Conservation (phyloP, 306 rosid species). For the Medicago lupulina region DNA sequence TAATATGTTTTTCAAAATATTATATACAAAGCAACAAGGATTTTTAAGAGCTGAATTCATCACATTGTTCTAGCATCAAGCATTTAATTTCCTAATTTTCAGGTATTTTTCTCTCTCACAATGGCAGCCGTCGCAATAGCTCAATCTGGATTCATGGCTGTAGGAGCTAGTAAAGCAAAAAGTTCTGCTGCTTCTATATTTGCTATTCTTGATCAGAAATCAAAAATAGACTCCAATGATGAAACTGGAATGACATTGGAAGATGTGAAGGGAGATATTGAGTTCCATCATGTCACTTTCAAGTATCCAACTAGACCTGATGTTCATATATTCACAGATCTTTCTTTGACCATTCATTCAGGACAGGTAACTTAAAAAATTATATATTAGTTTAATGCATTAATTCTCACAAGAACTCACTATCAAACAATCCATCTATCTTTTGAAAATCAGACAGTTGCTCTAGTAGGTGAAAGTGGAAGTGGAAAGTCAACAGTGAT, state of each 20-base stretch:
- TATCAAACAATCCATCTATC: too few relatives aligned
- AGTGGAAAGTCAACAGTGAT: too few relatives aligned
- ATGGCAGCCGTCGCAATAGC: constrained; percentile 60
- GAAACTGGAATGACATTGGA: neutral
- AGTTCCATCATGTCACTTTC: neutral
- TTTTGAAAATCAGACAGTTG: too few relatives aligned
- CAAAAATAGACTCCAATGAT: too few relatives aligned
- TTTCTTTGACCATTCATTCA: neutral
- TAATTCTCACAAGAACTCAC: too few relatives aligned
- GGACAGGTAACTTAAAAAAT: too few relatives aligned
- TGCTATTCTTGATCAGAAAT: constrained; percentile 19
- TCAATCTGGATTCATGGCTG: constrained; percentile 33
- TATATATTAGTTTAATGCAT: too few relatives aligned
- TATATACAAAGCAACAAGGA: too few relatives aligned
- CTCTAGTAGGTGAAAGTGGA: too few relatives aligned
- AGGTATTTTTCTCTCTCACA: neutral
- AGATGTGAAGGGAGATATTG: neutral
- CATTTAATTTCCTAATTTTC: neutral
- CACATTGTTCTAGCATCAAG: neutral
- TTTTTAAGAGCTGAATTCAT: constrained; percentile 14
- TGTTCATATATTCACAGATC: neutral
- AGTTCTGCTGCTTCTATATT: too few relatives aligned
- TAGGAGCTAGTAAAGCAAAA: too few relatives aligned
- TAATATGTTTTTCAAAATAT: too few relatives aligned
- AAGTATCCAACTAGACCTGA: neutral